Base-by-base conservation (phyloP, 2,329 filamentous ascomycete species). In the Diaporthe sp. region DNA sequence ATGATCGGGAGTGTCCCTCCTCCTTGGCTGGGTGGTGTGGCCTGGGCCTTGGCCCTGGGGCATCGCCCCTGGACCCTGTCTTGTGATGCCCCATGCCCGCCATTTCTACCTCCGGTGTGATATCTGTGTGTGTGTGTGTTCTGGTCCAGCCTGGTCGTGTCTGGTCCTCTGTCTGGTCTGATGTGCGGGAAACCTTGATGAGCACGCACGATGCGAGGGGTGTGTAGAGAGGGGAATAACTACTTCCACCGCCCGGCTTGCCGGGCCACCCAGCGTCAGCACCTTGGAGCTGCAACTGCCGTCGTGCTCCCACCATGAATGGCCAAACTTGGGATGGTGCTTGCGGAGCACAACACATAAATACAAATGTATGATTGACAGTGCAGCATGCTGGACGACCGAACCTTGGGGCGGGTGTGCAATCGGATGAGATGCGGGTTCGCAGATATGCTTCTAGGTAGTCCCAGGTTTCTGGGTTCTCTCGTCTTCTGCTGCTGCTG, bases 331-430 rank as follows among this genome's bases (percentile, higher is more conserved):
- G 62, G 74, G 72, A n/a, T 51, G 34, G n/a, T 31, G 53, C 37
- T 31, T n/a, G 57, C 68, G 28, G 67, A 25, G 62, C 68, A 34
- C 15, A 4, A 31, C 25, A 28, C 25, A 31, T 22, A 12, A 65
- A 65, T 65, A 65, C 59, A 34, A 22, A 42, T 51, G 62, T 49
- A 68, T 58, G 74, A 74, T 70, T 71, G 74, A 74, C 65, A 42
- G 72, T 51, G 49, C 72, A 74, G 46, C 39, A 58, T 67, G 57
- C 57, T 76, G 57, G 44, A 55, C 57, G 34, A 65, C 65, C 53
- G 57, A 69, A 46, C 62, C 68, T 61, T 39, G 67, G 7, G 42
- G 31, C 46, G 57, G 37, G 28, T 57, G 46, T 49, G 57, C 44
- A 49, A 42, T 49, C 51, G 67, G 74, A 55, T 65, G 71, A 70